Conservation (phyloP, 805 yeast species). For the Komagataella pseudopastoris region DNA sequence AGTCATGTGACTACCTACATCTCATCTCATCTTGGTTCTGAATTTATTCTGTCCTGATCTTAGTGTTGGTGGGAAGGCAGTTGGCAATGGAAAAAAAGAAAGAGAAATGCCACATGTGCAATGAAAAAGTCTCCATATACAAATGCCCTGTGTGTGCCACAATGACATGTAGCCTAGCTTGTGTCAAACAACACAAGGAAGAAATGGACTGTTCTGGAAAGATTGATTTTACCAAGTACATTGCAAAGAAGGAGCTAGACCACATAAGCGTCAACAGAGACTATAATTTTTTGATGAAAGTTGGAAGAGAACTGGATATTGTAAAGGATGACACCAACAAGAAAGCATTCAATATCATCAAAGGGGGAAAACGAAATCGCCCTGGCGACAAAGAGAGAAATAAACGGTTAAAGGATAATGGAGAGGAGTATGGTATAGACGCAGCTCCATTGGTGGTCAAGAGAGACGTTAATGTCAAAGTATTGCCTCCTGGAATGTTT, state of each 20-base stretch:
- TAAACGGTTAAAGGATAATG: conserved; percentile 9
- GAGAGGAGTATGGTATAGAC: conserved; percentile 11
- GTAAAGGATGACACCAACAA: conserved; percentile 36
- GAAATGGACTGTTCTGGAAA: conserved; percentile 53
- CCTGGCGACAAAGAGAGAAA: conserved; percentile 8
- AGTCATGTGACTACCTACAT: neutral
- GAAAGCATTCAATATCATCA: conserved; percentile 22
- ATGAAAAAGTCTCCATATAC: conserved; percentile 35
- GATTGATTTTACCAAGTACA: conserved; percentile 46
- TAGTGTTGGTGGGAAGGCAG: too few relatives aligned
- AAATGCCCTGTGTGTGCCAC: conserved; percentile 69
- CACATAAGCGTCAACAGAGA: conserved; percentile 59
- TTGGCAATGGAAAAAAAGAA: neutral
- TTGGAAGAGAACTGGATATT: conserved; percentile 48
- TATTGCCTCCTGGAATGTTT: conserved; percentile 65
- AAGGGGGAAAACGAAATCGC: conserved; percentile 5
- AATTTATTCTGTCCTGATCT: neutral
- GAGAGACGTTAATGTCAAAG: conserved; percentile 53
- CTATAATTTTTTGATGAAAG: conserved; percentile 53
- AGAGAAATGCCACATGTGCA: conserved; percentile 32
- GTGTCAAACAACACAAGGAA: conserved; percentile 60
- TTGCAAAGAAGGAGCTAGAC: conserved; percentile 32
- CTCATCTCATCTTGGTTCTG: neutral
- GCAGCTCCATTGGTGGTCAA: conserved; percentile 20
- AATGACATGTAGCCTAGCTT: conserved; percentile 55